Base-by-base conservation (phyloP, 768 basidiomycete species). In the Lentinula lateritia region DNA sequence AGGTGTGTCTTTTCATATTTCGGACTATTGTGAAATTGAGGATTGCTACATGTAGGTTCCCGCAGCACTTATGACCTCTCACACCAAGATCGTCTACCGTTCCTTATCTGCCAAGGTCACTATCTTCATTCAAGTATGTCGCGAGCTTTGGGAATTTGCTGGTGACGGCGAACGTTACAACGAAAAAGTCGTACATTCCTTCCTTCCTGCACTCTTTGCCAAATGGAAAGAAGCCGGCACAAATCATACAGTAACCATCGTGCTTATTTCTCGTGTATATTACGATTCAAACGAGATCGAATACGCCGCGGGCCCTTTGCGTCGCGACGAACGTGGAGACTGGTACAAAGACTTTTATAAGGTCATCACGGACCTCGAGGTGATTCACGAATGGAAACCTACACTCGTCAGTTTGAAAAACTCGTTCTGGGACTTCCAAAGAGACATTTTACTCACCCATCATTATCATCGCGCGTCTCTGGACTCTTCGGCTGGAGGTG, bases 261-360 rank as follows among this genome's bases (percentile, higher is more conserved):
- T 98, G 58, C 84, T 98, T 53, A 92, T 98, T 63, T 95, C 95
- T 2, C 85, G 97, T 50, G 92, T 98, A 15, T 89, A 86, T 70
- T 95, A 96, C 70, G 93, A 95, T 63, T 76, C 83, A 54, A 80
- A 83, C 5, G 93, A 95, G 71, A 81, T 91, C 52, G 83, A 84
- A 63, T 90, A 90, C 65, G 93, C 93, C 2, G 89, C 90, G 2
- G 92, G 93, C 1, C 92, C 91, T 6, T 76, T 98, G 52, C 81
- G 85, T 13, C 76, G 80, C 56, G 89, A 94, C 66, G 91, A 92
- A 59, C 80, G 87, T 50, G 89, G 87, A 9, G 75, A 75, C 36
- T 93, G 87, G 86, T 94, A 95, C 76, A 96, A 97, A 73, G 97
- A 97, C 70, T 96, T 95, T 68, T 98, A 87, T 83, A 95, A 96